Base-by-base conservation (phyloP, 192 early-diverging fungal genomes). In the Linnemannia elongata region DNA sequence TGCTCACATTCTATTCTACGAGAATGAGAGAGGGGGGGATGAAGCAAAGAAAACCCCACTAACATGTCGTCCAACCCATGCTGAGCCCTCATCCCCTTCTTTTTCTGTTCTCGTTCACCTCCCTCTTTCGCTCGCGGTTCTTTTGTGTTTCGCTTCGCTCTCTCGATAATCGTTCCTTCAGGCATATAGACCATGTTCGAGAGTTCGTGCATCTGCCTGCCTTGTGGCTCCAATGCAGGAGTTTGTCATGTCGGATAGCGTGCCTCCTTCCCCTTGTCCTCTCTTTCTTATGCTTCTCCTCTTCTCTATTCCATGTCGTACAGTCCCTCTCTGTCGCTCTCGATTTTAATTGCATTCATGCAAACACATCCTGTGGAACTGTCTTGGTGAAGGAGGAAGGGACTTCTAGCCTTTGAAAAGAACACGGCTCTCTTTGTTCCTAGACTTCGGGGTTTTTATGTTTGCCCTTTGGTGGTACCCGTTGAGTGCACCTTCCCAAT, bases 151-250 rank as follows among this genome's bases (percentile, higher is more conserved):
- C 44, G 44, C 38, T 36, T 22, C 38, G 24, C 41, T 42, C 8
- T 38, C 35, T 38, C 35, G 69, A 71, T 71, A 20, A 41, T 71
- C 38, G 35, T 71, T 71, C 69, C 41, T 71, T 71, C 41, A 38
- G 35, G 38, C 41, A 18, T 42, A 12, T 70, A 17, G 20, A 27
- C 7, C 24, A n/a, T 69, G 68, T 35, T 33, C 36, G 36, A 42
- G 69, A 20, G 69, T 41, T 18, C 27, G 60, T 66, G 60, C 60
- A 18, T 39, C 22, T 3, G 12, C 41, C 20, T 41, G 27, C 18
- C 35, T 66, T 66, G 60, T 33, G 30, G 27, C 60, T 33, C 60
- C 27, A 66, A 66, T 66, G 60, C 60, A 66, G 60, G 60, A 66
- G 60, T 9, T 30, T 66, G 60, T 12, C 60, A 66, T 66, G 60